phyloP scores from a whole-genome alignment of 768 basidiomycete genomes.

The Lactifluus subvellereus region DNA sequence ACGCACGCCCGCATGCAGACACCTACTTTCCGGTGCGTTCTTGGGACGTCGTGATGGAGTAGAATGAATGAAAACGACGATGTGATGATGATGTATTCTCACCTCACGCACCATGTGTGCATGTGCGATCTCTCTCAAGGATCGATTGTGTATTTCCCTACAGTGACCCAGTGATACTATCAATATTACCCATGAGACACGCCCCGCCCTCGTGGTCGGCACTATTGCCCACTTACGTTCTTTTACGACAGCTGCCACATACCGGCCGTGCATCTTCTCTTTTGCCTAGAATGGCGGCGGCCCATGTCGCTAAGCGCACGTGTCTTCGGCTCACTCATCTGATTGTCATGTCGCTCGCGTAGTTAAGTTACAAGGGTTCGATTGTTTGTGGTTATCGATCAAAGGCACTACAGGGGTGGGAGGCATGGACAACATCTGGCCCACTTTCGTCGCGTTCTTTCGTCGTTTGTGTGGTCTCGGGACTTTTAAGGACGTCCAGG shows the following conservation, averaged over 20 bases:
- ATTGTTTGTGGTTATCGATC: background rate
- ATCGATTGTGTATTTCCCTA: background rate
- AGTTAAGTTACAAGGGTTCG: background rate
- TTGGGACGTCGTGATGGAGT: constrained; percentile 11
- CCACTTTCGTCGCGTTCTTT: background rate
- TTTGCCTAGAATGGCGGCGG: constrained; percentile 6
- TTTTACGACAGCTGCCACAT: background rate
- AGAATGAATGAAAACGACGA: background rate
- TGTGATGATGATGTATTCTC: constrained; percentile 3
- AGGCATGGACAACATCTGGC: background rate
- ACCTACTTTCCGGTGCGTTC: constrained; percentile 1
- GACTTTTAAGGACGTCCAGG: constrained; percentile 2
- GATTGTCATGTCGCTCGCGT: background rate
- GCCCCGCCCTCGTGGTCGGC: constrained; percentile 16
- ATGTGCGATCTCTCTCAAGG: background rate
- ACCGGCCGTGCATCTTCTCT: background rate
- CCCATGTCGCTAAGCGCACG: background rate
- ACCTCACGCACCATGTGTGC: background rate
- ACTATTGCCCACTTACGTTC: constrained; percentile 9
- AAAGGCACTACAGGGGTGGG: background rate
- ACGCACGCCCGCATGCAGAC: background rate
- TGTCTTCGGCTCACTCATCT: background rate
- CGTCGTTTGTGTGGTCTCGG: background rate
- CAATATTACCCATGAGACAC: constrained; percentile 1
- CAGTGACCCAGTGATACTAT: background rate